These are phyloP conservation scores for Microbotryum lychnidis-dioicae DNA, from an alignment of 1,284 basidiomycete species.

Conservation along the genomic window DNA sequence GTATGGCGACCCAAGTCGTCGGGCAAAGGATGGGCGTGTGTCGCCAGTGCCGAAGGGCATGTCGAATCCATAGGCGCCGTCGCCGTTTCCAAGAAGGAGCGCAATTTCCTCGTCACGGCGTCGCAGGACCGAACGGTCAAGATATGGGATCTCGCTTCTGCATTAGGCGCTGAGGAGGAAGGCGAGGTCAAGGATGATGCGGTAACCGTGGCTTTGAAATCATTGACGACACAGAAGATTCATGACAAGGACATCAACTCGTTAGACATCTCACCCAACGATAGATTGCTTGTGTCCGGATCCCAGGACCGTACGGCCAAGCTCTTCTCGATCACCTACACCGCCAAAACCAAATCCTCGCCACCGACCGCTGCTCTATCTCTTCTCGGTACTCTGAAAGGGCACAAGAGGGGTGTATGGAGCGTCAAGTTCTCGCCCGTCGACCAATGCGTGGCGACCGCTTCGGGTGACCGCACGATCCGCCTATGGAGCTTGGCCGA, in stretches of 20 bases:
- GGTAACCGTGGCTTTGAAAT: conserved; percentile 54
- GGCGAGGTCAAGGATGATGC: conserved; percentile 18
- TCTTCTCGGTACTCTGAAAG: conserved; percentile 80
- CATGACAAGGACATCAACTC: conserved; percentile 99
- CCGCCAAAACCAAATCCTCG: conserved; percentile 18
- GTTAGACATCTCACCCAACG: conserved; percentile 85
- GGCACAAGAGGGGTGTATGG: conserved; percentile 97
- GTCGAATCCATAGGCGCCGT: conserved; percentile 89
- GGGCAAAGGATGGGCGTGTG: conserved; percentile 56
- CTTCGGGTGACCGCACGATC: conserved; percentile 88
- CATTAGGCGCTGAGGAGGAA: too few relatives aligned
- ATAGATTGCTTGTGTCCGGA: conserved; percentile 78
- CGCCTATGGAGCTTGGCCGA: conserved; percentile 90
- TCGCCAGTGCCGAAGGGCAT: conserved; percentile 86
- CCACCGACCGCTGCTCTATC: conserved; percentile 56
- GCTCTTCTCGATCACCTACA: conserved; percentile 62
- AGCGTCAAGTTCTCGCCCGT: conserved; percentile 74
- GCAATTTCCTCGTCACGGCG: conserved; percentile 77
- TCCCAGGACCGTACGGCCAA: conserved; percentile 95
- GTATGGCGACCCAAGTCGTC: conserved; percentile 57
- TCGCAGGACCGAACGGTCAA: conserved; percentile 97
- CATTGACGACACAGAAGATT: conserved; percentile 75
- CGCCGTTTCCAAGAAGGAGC: conserved; percentile 57
- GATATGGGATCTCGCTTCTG: conserved; percentile 77
- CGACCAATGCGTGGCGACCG: conserved; percentile 81